A percentile compares a stretch with the other conserved stretches of the same genome.
Conservation (phyloP, 2,329 filamentous ascomycete genomes). For the Botryotinia globosa region DNA sequence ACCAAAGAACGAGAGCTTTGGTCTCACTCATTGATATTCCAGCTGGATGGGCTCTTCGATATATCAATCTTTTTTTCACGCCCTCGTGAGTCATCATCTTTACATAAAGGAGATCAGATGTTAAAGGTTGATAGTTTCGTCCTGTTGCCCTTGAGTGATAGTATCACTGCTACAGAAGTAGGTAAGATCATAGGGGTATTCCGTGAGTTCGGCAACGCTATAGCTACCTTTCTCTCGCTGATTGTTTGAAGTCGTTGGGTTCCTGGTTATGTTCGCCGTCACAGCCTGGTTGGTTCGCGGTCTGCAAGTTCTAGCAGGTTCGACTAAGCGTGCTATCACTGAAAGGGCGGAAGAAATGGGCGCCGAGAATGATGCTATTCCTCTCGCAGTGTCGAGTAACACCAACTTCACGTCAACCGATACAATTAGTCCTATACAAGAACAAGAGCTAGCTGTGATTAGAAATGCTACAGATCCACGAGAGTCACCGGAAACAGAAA, state of each 20-base stretch:
- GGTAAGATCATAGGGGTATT: slow-evolving; percentile 59
- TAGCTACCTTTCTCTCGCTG: neutral
- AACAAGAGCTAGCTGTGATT: slow-evolving; percentile 35
- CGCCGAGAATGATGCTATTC: slow-evolving; percentile 47
- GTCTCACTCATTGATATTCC: slow-evolving; percentile 53
- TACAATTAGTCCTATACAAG: slow-evolving; percentile 28
- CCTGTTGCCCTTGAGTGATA: slow-evolving; percentile 54
- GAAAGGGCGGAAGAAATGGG: slow-evolving; percentile 53
- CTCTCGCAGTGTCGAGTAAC: slow-evolving; percentile 40
- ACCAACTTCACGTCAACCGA: slow-evolving; percentile 25
- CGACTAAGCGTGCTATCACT: slow-evolving; percentile 51
- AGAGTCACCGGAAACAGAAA: slow-evolving; percentile 26
- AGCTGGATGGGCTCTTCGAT: slow-evolving; percentile 25
- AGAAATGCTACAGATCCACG: slow-evolving; percentile 33
- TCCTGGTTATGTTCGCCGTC: slow-evolving; percentile 50
- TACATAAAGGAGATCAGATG: neutral
- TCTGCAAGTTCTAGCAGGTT: slow-evolving; percentile 51
- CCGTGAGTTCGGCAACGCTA: slow-evolving; percentile 41
- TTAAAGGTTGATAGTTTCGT: slow-evolving; percentile 45
- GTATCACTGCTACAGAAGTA: slow-evolving; percentile 53
- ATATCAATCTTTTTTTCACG: slow-evolving; percentile 25
- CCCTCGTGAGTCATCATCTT: slow-evolving; percentile 17
- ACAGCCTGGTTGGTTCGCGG: slow-evolving; percentile 55
- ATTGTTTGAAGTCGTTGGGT: slow-evolving; percentile 50
- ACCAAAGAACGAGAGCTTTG: slow-evolving; percentile 47